Evolutionary conservation across 306 rosid genomes (phyloP).

Genomic region (Ormosia semicastrata): DNA sequence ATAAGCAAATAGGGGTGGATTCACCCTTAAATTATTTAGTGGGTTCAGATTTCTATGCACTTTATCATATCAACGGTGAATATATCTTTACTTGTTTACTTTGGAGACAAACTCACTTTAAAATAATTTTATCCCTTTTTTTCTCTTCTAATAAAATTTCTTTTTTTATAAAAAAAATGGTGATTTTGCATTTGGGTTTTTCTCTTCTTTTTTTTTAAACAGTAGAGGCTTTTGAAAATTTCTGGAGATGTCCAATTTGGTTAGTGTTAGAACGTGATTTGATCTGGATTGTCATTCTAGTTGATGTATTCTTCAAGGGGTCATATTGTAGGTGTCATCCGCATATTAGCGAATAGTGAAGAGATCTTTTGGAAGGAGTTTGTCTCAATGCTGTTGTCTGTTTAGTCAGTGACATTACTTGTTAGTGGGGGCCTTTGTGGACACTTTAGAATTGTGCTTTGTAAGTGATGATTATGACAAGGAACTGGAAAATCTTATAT

Average conservation of each 20-base stretch:
- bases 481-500: neutral
- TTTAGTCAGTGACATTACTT: neutral
- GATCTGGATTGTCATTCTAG: neutral
- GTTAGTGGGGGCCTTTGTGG: neutral
- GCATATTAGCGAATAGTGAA: neutral
- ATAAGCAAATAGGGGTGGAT: no score
- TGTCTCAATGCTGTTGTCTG: neutral
- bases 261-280: neutral
- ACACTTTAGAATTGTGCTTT: neutral
- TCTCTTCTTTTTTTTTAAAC: no score
- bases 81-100: no score
- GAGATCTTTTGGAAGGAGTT: neutral
- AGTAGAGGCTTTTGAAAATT: neutral
- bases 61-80: no score
- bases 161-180: no score
- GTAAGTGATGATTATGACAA: neutral
- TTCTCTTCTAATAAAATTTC: no score
- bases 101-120: no score
- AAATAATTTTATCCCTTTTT: no score
- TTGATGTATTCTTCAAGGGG: neutral
- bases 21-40: no score
- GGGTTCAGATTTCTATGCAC: no score
- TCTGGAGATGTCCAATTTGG: neutral
- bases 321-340: neutral
- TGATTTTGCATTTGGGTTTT: no score